Evolutionary conservation across 2,329 filamentous ascomycete species (phyloP).

Genomic region (Botrytis tulipae): DNA sequence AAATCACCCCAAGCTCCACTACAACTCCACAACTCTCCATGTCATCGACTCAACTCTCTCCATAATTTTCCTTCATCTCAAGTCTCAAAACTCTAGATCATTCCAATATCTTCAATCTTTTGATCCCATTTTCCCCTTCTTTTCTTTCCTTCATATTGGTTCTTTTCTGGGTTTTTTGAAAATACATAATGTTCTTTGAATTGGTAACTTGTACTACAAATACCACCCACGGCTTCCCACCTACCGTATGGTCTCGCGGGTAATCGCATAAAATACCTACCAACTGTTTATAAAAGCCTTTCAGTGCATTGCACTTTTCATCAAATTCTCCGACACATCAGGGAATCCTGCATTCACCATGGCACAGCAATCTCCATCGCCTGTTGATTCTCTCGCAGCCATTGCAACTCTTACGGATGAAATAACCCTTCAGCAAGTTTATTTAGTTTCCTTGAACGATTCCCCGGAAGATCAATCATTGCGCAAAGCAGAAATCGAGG

Average conservation of each 20-base stretch:
- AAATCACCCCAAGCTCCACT: background rate
- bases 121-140: background rate
- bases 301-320: background rate
- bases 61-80: background rate
- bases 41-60: background rate
- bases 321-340: background rate
- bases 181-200: constrained; percentile 2
- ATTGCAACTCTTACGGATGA: constrained; percentile 43
- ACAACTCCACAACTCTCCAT: background rate
- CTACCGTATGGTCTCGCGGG: constrained; percentile 10
- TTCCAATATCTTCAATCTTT: background rate
- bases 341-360: constrained; percentile 4
- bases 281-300: background rate
- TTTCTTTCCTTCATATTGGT: background rate
- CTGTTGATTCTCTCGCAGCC: background rate
- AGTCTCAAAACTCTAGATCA: background rate
- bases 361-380: constrained; percentile 13
- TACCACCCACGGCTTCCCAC: constrained; percentile 8
- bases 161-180: background rate
- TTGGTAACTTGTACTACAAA: constrained; percentile 2
- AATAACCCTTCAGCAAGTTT: constrained; percentile 44
- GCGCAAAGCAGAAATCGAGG: constrained; percentile 18
- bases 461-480: constrained; percentile 26
- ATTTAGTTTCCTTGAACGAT: constrained; percentile 45
- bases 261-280: constrained; percentile 9